Conservation (phyloP, 139 green algal genomes). For the Haematococcus sp. region DNA sequence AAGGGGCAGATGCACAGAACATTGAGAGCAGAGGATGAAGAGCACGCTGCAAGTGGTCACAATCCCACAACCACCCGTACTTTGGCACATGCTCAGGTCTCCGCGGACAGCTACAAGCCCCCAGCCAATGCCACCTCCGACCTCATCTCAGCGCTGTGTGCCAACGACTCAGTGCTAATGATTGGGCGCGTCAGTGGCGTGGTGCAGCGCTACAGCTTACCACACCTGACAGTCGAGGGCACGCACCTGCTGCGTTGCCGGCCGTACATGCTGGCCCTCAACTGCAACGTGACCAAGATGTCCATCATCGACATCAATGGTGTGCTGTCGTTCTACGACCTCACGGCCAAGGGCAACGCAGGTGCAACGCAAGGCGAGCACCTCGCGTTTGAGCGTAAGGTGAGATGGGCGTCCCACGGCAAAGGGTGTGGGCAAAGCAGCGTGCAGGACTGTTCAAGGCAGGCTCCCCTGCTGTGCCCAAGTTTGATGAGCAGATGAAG, state of each 20-base stretch:
- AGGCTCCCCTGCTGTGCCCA: neutral
- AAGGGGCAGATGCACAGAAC: no score
- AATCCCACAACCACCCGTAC: no score
- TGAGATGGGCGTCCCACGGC: no score
- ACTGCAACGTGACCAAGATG: slow-evolving; percentile 70
- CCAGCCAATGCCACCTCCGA: slow-evolving; percentile 37
- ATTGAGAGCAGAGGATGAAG: no score
- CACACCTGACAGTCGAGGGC: slow-evolving; percentile 45
- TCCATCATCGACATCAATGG: slow-evolving; percentile 74
- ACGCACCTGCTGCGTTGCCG: slow-evolving; percentile 50
- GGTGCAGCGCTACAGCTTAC: slow-evolving; percentile 60
- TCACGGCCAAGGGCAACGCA: slow-evolving; percentile 32
- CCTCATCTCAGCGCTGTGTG: slow-evolving; percentile 59
- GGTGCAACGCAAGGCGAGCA: slow-evolving; percentile 46
- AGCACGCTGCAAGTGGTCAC: no score
- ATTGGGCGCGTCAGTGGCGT: slow-evolving; percentile 59
- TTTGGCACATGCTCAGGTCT: neutral
- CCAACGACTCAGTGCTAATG: slow-evolving; percentile 52
- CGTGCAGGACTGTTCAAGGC: neutral
- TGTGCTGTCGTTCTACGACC: slow-evolving; percentile 69
- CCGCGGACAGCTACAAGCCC: slow-evolving; percentile 1
- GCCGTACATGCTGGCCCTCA: slow-evolving; percentile 57
- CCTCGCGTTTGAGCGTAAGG: slow-evolving; percentile 60
- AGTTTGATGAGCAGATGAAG: no score
- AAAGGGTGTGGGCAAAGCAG: neutral